Evolutionary conservation across 805 yeast genomes (phyloP), one percentile per base, ranked within the genome.

Genomic region (Candida easanensis): DNA sequence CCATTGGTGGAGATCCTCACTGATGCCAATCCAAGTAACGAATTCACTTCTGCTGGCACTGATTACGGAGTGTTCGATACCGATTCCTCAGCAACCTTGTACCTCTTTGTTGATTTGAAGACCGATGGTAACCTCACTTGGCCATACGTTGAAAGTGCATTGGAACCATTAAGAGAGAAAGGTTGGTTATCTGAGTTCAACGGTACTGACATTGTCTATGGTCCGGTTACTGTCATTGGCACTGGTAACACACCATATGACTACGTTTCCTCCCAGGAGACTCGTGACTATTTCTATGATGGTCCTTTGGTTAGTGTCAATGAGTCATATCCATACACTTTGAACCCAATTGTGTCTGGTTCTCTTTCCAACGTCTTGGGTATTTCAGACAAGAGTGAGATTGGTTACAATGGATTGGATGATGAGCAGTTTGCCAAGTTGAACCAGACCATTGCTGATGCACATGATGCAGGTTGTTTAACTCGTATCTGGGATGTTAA

Each of bases 401-500:
- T 50, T 33, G 54, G 44, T 17, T 20, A 21, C 14, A 42, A 26
- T 19, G 66, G 74, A 4, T 64, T 80, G 38, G 62, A 61, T 22
- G 57, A 55, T 0, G 54, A 53, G 1, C 79, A 77, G 48, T 49
- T 54, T 11, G 48, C 43, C 7, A 48, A 46, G 17, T 62, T 77
- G 33, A 66, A 67, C 18, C 38, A 25, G 3, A 40, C 43, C 15
- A 53, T 66, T 13, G 47, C 51, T 2, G 34, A 48, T 9, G 84
- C 87, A 2, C 88, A 84, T 50, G 53, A 60, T 3, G 48, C 61
- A 37, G 77, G 78, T 11, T 58, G 82, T 33, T 68, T 70, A 52
- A 80, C 89, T 0, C 66, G 93, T 47, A 63, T 84, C 31, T 84
- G 93, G 91, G 90, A 82, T 22, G 80, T 79, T 14, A 77, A 85